Evolutionary conservation across 345 rosid species (phyloP).

Genomic region (Garcia nutans): DNA sequence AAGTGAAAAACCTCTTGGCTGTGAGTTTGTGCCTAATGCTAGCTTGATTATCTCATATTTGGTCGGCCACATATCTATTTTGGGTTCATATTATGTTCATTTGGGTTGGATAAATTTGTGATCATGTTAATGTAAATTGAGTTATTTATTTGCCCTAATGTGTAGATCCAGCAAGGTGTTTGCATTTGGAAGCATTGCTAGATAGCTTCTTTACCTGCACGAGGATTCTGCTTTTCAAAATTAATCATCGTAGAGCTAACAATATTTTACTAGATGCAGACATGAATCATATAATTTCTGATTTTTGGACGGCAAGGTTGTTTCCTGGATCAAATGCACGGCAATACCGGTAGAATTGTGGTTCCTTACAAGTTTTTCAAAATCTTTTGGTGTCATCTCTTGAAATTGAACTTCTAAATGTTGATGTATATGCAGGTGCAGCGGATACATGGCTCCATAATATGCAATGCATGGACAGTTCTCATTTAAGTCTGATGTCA

Average conservation of each 20-base stretch:
- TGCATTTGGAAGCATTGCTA: constrained; percentile 13
- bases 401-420: neutral
- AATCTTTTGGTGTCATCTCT: neutral
- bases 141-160: neutral
- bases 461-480: constrained; percentile 19
- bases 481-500: neutral
- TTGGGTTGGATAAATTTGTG: neutral
- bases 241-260: constrained; percentile 15
- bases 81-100: neutral
- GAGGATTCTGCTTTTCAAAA: constrained; percentile 8
- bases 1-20: too few relatives aligned
- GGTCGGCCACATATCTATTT: neutral
- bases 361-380: constrained; percentile 7
- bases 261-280: constrained; percentile 6
- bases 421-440: neutral
- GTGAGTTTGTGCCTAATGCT: neutral
- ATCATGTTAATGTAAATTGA: neutral
- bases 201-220: constrained; percentile 16
- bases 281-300: constrained; percentile 9
- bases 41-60: constrained; percentile 7
- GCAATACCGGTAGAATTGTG: constrained; percentile 11
- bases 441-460: constrained; percentile 12
- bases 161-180: neutral
- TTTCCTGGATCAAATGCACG: constrained; percentile 12
- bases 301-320: constrained; percentile 18